phyloP scores from a whole-genome alignment of 2,329 filamentous ascomycete species.

The Metarhizium sp. region DNA sequence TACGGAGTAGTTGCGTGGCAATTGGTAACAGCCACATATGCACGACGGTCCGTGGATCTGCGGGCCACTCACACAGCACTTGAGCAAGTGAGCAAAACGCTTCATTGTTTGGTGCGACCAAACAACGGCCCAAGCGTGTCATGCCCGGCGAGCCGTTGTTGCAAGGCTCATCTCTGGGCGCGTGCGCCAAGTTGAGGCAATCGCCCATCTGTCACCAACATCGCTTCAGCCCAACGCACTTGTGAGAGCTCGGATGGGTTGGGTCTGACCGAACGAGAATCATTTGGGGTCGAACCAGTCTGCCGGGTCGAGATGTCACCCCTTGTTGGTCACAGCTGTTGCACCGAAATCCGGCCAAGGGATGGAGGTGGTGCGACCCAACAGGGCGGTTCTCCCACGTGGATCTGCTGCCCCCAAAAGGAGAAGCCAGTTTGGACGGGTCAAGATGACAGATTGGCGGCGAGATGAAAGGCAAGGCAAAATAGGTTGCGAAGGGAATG shows the following conservation, averaged over 20 bases:
- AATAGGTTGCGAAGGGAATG: background rate
- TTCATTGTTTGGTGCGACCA: background rate
- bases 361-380: conserved; percentile 5
- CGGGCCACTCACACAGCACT: background rate
- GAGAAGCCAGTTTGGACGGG: background rate
- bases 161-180: background rate
- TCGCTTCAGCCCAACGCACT: background rate
- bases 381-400: conserved; percentile 6
- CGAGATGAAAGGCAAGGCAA: background rate
- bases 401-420: background rate
- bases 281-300: conserved; percentile 6
- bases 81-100: background rate
- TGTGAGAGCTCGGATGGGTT: background rate
- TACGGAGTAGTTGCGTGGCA: background rate
- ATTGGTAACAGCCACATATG: background rate
- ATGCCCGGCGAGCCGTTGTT: background rate
- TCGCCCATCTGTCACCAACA: background rate
- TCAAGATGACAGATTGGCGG: background rate
- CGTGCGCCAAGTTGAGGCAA: background rate
- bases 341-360: background rate
- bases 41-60: background rate
- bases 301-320: conserved; percentile 7
- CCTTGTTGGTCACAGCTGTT: conserved; percentile 1
- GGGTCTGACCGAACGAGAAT: conserved; percentile 5
- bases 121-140: background rate